Evolutionary conservation across 176 grass and related monocot genomes (phyloP).

Genomic region (Cenchrus fungigraminus): DNA sequence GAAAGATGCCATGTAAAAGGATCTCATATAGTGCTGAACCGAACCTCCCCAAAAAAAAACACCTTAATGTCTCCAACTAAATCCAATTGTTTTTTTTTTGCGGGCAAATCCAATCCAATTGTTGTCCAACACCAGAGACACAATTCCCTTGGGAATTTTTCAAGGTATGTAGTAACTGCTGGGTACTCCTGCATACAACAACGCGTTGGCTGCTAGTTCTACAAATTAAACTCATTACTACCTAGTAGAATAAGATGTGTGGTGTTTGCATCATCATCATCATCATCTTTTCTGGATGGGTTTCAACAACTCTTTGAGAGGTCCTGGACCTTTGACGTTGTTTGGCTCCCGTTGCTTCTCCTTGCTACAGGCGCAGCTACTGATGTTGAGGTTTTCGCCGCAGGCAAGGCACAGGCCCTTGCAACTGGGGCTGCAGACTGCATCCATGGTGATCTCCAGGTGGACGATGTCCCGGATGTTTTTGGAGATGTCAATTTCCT

Average conservation of each 20-base stretch:
- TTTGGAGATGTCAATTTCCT: slow-evolving; percentile 86
- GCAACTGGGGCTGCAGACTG: slow-evolving; percentile 65
- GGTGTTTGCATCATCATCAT: background rate
- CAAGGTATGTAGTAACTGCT: background rate
- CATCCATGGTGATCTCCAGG: slow-evolving; percentile 69
- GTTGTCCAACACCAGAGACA: background rate
- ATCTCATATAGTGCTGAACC: background rate
- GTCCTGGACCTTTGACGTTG: slow-evolving; percentile 35
- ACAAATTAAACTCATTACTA: background rate
- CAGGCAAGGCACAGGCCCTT: slow-evolving; percentile 72
- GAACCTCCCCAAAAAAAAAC: no score
- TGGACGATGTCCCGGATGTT: slow-evolving; percentile 79
- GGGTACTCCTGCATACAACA: background rate
- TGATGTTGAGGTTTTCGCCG: slow-evolving; percentile 66
- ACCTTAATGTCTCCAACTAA: no score
- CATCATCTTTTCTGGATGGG: slow-evolving; percentile 47
- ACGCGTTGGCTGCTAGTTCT: background rate
- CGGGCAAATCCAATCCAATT: no score
- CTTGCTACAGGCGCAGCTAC: slow-evolving; percentile 51
- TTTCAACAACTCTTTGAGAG: slow-evolving; percentile 56
- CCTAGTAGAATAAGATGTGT: background rate
- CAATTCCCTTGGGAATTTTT: background rate
- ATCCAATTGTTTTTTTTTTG: no score
- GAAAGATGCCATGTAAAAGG: background rate
- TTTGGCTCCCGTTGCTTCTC: background rate